A percentile compares a stretch with the other conserved stretches of the same genome.
These are phyloP conservation scores for Leavenworthia alabamica DNA, from an alignment of 345 rosid genomes.

Conservation along the genomic window DNA sequence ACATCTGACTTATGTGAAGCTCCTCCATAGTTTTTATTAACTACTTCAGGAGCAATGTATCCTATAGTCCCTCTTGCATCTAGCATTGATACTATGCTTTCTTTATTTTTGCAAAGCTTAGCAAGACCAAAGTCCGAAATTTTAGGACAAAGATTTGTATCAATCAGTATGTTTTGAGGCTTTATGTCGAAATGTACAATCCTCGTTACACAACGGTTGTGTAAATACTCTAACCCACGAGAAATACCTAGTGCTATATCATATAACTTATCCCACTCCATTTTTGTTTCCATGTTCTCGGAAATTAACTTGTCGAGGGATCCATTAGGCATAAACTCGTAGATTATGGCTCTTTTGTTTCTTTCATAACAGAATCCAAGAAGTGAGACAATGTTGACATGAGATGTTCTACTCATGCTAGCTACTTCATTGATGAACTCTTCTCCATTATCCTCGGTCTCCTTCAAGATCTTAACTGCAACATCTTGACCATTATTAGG, in stretches of 20 bases:
- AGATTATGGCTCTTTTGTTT: constrained; percentile 33
- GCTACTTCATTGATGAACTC: constrained; percentile 47
- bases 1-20: constrained; percentile 41
- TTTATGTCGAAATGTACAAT: constrained; percentile 47
- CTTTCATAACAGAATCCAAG: constrained; percentile 38
- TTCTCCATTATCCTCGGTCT: constrained; percentile 21
- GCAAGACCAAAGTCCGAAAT: constrained; percentile 50
- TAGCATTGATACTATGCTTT: constrained; percentile 31
- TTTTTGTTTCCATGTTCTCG: neutral
- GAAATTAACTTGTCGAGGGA: constrained; percentile 32
- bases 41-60: constrained; percentile 42
- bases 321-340: constrained; percentile 36
- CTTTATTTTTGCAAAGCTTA: constrained; percentile 26
- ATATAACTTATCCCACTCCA: constrained; percentile 20
- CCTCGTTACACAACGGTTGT: constrained; percentile 39
- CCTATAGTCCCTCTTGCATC: constrained; percentile 38
- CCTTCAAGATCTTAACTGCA: constrained; percentile 29
- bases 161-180: constrained; percentile 43
- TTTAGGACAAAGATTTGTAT: constrained; percentile 29
- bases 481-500: neutral
- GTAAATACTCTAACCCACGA: constrained; percentile 43
- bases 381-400: constrained; percentile 37
- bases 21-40: constrained; percentile 23
- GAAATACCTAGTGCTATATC: constrained; percentile 33
- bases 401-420: constrained; percentile 42